Conservation (phyloP, 2,329 filamentous ascomycete genomes). For the Penicillium sp. region DNA sequence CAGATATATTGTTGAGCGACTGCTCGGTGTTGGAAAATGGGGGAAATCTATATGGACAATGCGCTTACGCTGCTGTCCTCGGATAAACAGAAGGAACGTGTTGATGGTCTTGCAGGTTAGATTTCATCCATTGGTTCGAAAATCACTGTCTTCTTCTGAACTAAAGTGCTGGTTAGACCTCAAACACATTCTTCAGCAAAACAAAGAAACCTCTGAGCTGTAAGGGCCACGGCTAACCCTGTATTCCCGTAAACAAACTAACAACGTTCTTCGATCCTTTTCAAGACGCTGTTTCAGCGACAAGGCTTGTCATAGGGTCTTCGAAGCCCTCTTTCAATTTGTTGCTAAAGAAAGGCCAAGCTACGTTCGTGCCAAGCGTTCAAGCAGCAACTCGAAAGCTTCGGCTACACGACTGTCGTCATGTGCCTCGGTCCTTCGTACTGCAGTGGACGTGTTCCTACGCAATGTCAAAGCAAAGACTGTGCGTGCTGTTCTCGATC, state of each 20-base stretch:
- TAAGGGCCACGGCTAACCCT: conserved; percentile 17
- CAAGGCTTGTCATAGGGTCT: conserved; percentile 72
- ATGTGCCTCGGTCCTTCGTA: conserved; percentile 65
- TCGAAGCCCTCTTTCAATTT: conserved; percentile 71
- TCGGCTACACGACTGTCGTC: conserved; percentile 56
- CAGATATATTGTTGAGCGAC: not conserved
- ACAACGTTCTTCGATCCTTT: not conserved
- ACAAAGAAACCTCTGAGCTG: conserved; percentile 39
- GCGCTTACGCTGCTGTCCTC: conserved; percentile 40
- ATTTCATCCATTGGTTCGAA: not conserved
- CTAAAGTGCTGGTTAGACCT: conserved; percentile 39
- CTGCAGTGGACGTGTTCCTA: conserved; percentile 64
- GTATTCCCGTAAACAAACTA: not conserved
- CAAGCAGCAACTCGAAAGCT: conserved; percentile 43
- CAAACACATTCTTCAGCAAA: conserved; percentile 51
- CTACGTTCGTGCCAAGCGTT: conserved; percentile 53
- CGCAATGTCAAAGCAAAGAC: conserved; percentile 68
- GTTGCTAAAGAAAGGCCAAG: conserved; percentile 63
- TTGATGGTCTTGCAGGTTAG: conserved; percentile 46
- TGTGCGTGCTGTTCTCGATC: conserved; percentile 69
- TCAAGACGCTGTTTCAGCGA: conserved; percentile 53
- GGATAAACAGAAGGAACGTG: conserved; percentile 43
- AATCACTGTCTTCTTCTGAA: conserved; percentile 1
- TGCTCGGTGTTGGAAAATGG: conserved; percentile 27
- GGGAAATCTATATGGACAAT: conserved; percentile 38